Conservation (phyloP, 2,329 filamentous ascomycete species). For the Fusarium palustre region DNA sequence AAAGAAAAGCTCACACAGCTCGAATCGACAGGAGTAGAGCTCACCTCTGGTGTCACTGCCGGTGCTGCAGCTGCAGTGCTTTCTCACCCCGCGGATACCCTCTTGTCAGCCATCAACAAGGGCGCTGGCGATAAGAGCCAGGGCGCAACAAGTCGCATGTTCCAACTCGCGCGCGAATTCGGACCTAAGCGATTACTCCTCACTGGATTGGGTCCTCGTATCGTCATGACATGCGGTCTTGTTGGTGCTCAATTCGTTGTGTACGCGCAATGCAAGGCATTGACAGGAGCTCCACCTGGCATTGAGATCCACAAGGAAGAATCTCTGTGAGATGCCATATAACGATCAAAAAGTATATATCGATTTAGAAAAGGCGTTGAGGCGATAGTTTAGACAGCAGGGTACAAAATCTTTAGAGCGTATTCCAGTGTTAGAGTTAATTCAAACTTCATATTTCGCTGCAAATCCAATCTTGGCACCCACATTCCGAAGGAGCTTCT, state of each 20-base stretch:
- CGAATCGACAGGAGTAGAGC: constrained; percentile 84
- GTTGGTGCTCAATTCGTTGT: constrained; percentile 67
- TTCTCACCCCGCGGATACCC: constrained; percentile 85
- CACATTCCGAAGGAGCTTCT: not conserved
- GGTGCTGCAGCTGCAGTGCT: constrained; percentile 90
- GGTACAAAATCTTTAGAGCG: constrained; percentile 19
- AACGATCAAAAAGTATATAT: not conserved
- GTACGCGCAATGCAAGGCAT: constrained; percentile 65
- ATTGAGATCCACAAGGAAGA: constrained; percentile 66
- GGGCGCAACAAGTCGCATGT: constrained; percentile 63
- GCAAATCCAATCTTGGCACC: not conserved
- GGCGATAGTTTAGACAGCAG: constrained; percentile 1
- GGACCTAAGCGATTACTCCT: constrained; percentile 61
- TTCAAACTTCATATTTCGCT: not conserved
- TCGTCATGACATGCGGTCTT: constrained; percentile 66
- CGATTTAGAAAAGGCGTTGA: constrained; percentile 23
- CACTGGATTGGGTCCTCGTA: constrained; percentile 62
- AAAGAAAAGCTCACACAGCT: constrained; percentile 77
- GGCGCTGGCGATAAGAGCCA: constrained; percentile 62
- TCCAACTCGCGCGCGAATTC: constrained; percentile 63
- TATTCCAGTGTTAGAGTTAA: constrained; percentile 7
- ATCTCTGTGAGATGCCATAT: constrained; percentile 34
- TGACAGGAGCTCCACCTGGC: constrained; percentile 63
- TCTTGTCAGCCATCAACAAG: constrained; percentile 68
- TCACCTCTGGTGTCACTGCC: constrained; percentile 86